Conservation (phyloP, 2,329 filamentous ascomycete species). For the Microdochium paspali region DNA sequence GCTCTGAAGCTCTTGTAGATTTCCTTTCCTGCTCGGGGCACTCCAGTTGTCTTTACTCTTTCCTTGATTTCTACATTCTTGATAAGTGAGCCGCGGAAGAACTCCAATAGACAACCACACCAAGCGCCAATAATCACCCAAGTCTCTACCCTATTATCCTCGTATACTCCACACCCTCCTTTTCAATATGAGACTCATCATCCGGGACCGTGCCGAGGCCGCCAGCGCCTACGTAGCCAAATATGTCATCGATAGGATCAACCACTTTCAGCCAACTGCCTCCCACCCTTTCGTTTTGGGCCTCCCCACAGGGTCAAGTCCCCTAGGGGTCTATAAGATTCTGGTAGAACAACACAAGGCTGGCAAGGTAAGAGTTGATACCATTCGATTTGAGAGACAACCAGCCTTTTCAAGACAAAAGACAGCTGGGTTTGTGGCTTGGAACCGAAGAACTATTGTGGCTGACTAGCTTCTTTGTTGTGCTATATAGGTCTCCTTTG, state of each 20-base stretch:
- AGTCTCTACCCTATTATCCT: neutral
- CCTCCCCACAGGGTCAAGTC: conserved; percentile 74
- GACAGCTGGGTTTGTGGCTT: no score
- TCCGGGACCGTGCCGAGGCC: conserved; percentile 59
- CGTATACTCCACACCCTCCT: neutral
- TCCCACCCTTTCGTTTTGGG: conserved; percentile 73
- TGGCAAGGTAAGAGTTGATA: conserved; percentile 46
- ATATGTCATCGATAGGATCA: conserved; percentile 77
- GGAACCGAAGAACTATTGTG: neutral
- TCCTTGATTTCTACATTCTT: neutral
- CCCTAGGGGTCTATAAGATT: conserved; percentile 66
- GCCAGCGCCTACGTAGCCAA: conserved; percentile 71
- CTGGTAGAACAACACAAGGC: conserved; percentile 64
- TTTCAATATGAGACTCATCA: conserved; percentile 67
- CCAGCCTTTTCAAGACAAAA: no score
- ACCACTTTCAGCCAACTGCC: conserved; percentile 62
- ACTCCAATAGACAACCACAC: neutral
- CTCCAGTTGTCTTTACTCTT: neutral
- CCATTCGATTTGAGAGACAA: no score
- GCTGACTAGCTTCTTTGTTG: conserved; percentile 24
- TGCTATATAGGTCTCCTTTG: conserved; percentile 60
- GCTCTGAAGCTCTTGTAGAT: neutral
- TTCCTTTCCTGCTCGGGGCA: neutral
- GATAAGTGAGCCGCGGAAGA: neutral
- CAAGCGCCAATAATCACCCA: neutral